These are phyloP conservation scores for Alternaria hordeiaustralica DNA, from an alignment of 2,329 filamentous ascomycete genomes.

Conservation along the genomic window DNA sequence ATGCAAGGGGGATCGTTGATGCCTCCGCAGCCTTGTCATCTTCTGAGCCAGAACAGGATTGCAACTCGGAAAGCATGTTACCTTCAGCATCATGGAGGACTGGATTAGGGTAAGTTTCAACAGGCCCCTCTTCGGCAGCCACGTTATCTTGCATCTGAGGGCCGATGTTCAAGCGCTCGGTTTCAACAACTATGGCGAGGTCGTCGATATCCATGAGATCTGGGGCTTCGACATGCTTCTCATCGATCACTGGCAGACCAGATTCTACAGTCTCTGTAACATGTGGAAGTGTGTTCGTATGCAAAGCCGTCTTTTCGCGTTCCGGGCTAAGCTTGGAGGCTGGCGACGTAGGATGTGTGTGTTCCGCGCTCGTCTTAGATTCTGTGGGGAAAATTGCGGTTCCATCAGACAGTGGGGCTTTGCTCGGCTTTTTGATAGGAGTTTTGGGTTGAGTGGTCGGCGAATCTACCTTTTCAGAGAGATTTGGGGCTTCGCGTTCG, in stretches of 20 bases:
- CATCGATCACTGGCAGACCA: no score
- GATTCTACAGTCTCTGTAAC: neutral
- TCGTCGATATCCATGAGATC: neutral
- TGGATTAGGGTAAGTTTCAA: neutral
- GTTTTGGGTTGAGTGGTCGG: neutral
- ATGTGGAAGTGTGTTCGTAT: neutral
- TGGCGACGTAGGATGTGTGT: neutral
- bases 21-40: neutral
- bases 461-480: neutral
- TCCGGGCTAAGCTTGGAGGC: neutral
- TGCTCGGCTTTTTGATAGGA: no score
- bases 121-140: neutral
- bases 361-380: neutral
- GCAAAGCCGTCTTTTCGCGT: neutral
- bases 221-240: neutral
- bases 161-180: neutral
- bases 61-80: neutral
- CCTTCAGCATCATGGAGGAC: neutral
- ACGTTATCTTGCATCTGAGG: neutral
- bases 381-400: neutral
- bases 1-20: no score
- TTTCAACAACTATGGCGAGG: neutral
- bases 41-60: neutral
- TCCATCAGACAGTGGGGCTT: neutral
- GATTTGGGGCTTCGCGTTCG: neutral